These are phyloP conservation scores for Croton laevigatus DNA, from an alignment of 441 rosid genomes.

Conservation along the genomic window DNA sequence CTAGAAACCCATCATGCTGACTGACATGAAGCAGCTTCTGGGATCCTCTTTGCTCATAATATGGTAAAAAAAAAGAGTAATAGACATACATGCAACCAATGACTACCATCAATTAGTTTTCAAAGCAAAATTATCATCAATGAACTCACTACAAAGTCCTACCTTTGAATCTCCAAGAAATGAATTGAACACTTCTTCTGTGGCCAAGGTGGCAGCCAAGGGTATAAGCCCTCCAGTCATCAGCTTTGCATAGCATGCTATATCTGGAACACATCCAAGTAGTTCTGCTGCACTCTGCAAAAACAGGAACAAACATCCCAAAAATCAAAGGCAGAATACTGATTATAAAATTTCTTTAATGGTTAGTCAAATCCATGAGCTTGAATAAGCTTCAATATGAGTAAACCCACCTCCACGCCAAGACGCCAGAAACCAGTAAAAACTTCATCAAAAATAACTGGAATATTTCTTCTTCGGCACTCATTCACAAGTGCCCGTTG, in stretches of 20 bases:
- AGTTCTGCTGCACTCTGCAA: slow-evolving; percentile 73
- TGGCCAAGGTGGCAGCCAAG: slow-evolving; percentile 83
- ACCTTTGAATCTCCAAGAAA: slow-evolving; percentile 92
- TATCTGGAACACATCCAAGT: slow-evolving; percentile 80
- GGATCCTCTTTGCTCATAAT: background rate
- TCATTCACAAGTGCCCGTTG: slow-evolving; percentile 81
- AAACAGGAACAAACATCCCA: slow-evolving; percentile 23
- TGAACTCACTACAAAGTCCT: slow-evolving; percentile 12
- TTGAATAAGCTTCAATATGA: slow-evolving; percentile 6
- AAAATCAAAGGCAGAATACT: background rate
- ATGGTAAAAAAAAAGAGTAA: background rate
- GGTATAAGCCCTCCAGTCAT: slow-evolving; percentile 93
- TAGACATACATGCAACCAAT: background rate
- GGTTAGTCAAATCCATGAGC: background rate
- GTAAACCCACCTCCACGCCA: slow-evolving; percentile 69
- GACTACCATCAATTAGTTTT: background rate
- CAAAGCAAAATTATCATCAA: slow-evolving; percentile 1
- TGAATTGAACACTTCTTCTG: slow-evolving; percentile 62
- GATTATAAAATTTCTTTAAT: slow-evolving; percentile 3
- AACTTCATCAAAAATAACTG: slow-evolving; percentile 91
- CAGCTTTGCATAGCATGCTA: slow-evolving; percentile 90
- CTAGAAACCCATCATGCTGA: background rate
- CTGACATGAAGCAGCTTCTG: background rate
- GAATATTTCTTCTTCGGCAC: slow-evolving; percentile 65
- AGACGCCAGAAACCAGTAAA: slow-evolving; percentile 98